Evolutionary conservation across 208 protist genomes (phyloP), one percentile per base, ranked within the genome.

Genomic region (Lotmaria passim): DNA sequence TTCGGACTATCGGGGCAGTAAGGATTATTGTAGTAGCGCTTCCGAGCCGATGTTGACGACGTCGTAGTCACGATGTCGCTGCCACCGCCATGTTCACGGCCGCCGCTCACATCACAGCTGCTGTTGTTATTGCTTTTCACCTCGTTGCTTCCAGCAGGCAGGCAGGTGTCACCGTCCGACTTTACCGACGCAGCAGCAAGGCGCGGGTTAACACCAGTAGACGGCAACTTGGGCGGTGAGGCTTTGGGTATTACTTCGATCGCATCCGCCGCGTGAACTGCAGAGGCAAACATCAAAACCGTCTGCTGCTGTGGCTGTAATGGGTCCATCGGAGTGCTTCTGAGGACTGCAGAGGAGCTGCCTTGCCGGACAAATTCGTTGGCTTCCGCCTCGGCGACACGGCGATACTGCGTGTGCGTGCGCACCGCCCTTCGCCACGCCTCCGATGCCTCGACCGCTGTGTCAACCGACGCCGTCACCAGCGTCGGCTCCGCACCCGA

Each of bases 21-120:
- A 10, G 69, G 69, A 21, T 75, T 75, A 61, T 75, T 61, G 61
- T 75, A 69, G 36, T 69, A 75, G 12, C 69, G 52, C 31, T 28
- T 61, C 30, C 69, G 26, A 11, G 59, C 39, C n/a, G 69, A 51
- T 12, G 21, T 36, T 7, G 57, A 30, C 34, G 58, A 2, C 23
- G 44, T 36, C 4, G 31, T 28, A 15, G 31, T 36, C 5, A 47
- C 15, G 26, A 7, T 34, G 31, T 30, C 57, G 26, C 38, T 34
- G 28, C 28, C 41, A 12, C n/a, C n/a, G n/a, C 30, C 51, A 7
- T 38, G 5, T 7, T n/a, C 30, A 31, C 30, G 56, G 30, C 36
- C 15, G 17, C 31, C 30, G 21, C 26, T n/a, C 21, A 15, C 55
- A 24, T 14, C 7, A 61, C 38, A 19, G 34, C 28, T 31, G 50